Evolutionary conservation across 306 rosid species (phyloP).

Genomic region (Coriaria nepalensis): DNA sequence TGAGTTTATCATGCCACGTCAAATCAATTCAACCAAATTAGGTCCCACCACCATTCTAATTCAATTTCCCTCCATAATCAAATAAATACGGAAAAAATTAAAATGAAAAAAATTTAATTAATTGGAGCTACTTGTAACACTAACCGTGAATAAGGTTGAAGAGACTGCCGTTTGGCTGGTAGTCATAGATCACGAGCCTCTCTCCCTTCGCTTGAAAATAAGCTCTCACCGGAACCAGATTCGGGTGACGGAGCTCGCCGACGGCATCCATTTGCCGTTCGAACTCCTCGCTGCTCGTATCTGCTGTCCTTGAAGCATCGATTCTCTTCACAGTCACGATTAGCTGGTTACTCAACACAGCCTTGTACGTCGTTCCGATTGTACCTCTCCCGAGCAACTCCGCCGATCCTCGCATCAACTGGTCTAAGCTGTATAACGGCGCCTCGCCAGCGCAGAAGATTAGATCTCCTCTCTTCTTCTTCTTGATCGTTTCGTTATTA

Average conservation of each 20-base stretch:
- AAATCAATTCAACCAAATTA: too few relatives aligned
- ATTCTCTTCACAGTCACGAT: slow-evolving; percentile 73
- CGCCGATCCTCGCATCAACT: slow-evolving; percentile 83
- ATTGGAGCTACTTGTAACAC: too few relatives aligned
- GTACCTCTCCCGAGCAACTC: slow-evolving; percentile 82
- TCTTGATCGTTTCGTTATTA: slow-evolving; percentile 17
- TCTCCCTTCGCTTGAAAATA: slow-evolving; percentile 88
- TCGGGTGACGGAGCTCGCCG: slow-evolving; percentile 62
- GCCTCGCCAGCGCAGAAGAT: slow-evolving; percentile 61
- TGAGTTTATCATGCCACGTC: too few relatives aligned
- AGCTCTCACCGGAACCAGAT: slow-evolving; percentile 68
- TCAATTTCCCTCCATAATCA: too few relatives aligned
- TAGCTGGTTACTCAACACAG: slow-evolving; percentile 52
- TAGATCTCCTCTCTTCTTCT: slow-evolving; percentile 46
- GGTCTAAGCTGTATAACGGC: slow-evolving; percentile 50
- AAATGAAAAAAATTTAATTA: too few relatives aligned
- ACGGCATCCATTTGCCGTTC: slow-evolving; percentile 57
- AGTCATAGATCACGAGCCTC: slow-evolving; percentile 64
- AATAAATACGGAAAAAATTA: background rate
- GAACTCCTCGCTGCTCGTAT: slow-evolving; percentile 36
- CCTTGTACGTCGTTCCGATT: slow-evolving; percentile 80
- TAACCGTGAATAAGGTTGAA: slow-evolving; percentile 79
- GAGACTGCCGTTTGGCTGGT: slow-evolving; percentile 86
- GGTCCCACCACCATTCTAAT: too few relatives aligned
- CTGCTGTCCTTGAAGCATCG: slow-evolving; percentile 47